phyloP scores from a whole-genome alignment of 306 rosid species.

The Trifolium dubium region DNA sequence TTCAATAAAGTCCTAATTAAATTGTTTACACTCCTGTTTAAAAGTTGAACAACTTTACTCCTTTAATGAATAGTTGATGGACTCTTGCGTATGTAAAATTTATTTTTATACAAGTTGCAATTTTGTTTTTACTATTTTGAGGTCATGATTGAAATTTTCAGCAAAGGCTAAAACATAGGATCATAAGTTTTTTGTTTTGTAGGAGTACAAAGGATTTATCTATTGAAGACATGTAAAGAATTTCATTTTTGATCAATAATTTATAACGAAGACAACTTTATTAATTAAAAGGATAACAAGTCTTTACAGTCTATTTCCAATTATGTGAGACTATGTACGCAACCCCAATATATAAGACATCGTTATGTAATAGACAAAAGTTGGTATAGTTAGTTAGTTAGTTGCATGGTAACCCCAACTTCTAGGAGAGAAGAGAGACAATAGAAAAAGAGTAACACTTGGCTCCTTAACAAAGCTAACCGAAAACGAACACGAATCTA shows the following conservation, averaged over 20 bases:
- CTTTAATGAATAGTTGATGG: neutral
- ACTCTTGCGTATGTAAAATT: neutral
- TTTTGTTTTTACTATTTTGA: neutral
- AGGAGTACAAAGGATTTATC: neutral
- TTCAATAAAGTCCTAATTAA: neutral
- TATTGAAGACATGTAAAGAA: neutral
- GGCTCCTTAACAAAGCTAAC: slow-evolving; percentile 37
- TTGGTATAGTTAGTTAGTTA: neutral
- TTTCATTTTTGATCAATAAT: neutral
- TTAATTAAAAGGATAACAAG: neutral
- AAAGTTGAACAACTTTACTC: neutral
- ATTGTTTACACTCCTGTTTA: neutral
- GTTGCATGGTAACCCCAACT: slow-evolving; percentile 70
- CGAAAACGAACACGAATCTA: slow-evolving; percentile 2
- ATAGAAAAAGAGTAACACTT: slow-evolving; percentile 36
- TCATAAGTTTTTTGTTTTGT: neutral
- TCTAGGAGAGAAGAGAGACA: slow-evolving; percentile 43
- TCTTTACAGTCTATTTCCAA: neutral
- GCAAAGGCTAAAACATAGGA: neutral
- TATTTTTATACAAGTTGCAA: neutral
- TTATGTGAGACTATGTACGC: neutral
- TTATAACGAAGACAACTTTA: neutral
- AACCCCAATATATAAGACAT: neutral
- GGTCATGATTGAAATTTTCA: neutral
- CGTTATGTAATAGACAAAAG: neutral